phyloP scores from a whole-genome alignment of 768 basidiomycete genomes.

The Tubosaeta sp. region DNA sequence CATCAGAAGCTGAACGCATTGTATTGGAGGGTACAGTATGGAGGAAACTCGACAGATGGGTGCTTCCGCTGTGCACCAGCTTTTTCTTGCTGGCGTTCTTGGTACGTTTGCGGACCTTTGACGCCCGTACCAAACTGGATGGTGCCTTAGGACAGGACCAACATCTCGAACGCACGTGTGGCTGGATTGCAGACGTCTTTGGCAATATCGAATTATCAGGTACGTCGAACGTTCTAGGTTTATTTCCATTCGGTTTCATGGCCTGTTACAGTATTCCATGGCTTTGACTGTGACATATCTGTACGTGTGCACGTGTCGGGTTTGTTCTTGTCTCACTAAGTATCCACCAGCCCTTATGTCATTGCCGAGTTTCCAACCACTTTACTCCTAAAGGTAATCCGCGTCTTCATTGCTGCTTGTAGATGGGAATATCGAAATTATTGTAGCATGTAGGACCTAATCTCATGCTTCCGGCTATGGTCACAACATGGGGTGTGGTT shows the following conservation, averaged over 20 bases:
- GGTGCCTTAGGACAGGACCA: slow-evolving; percentile 33
- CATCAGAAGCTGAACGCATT: not conserved
- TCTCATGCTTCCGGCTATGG: slow-evolving; percentile 55
- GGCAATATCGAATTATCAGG: slow-evolving; percentile 28
- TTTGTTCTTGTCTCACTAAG: not conserved
- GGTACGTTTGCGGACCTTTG: slow-evolving; percentile 30
- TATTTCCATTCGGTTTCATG: not conserved
- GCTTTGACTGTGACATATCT: slow-evolving; percentile 28
- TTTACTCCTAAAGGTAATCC: slow-evolving; percentile 46
- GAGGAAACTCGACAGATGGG: slow-evolving; percentile 45
- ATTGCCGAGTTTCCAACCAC: slow-evolving; percentile 57
- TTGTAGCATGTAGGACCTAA: slow-evolving; percentile 44
- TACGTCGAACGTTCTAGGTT: not conserved
- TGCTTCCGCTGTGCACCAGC: slow-evolving; percentile 48
- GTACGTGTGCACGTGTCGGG: slow-evolving; percentile 7
- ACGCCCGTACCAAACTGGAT: not conserved
- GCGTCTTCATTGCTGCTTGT: not conserved
- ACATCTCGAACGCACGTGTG: slow-evolving; percentile 57
- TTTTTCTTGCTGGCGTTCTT: slow-evolving; percentile 49
- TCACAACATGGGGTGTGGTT: slow-evolving; percentile 61
- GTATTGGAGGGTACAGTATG: slow-evolving; percentile 39
- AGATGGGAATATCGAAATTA: not conserved
- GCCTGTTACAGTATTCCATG: slow-evolving; percentile 30
- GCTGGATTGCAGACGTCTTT: slow-evolving; percentile 56
- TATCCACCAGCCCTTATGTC: slow-evolving; percentile 41